Percentiles rank a stretch among this genome's conserved stretches.
Evolutionary conservation across 1,139 yeast genomes (phyloP).

Genomic region (Debaryomyces sp.): DNA sequence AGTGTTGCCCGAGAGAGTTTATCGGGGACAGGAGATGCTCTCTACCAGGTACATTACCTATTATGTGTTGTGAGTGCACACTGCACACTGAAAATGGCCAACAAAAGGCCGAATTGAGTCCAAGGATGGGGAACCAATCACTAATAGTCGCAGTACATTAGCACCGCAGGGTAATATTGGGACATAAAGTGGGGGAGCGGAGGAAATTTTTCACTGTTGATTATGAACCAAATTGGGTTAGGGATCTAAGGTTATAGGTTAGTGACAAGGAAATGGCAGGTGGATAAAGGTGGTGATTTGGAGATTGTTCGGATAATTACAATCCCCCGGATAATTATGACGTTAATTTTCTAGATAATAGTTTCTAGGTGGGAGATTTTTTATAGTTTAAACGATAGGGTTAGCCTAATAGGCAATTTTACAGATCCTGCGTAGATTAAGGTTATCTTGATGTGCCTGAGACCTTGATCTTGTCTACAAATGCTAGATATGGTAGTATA

Average conservation of each 20-base stretch:
- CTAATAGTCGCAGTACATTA: neutral
- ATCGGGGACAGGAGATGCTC: neutral
- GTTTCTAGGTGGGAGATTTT: neutral
- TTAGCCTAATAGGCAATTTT: neutral
- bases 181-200: conserved; percentile 1
- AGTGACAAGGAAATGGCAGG: neutral
- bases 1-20: neutral
- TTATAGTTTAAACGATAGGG: neutral
- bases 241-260: neutral
- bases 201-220: neutral
- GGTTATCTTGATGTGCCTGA: neutral
- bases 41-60: neutral
- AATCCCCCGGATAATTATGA: neutral
- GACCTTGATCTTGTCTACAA: neutral
- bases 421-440: neutral
- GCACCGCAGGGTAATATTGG: neutral
- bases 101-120: neutral
- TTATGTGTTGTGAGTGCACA: neutral
- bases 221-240: neutral
- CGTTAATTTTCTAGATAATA: neutral
- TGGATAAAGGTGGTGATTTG: neutral
- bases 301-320: neutral
- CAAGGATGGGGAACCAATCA: neutral
- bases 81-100: neutral
- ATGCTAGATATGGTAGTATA: neutral